Conservation (phyloP, 306 rosid species). For the Mucuna pruriens region DNA sequence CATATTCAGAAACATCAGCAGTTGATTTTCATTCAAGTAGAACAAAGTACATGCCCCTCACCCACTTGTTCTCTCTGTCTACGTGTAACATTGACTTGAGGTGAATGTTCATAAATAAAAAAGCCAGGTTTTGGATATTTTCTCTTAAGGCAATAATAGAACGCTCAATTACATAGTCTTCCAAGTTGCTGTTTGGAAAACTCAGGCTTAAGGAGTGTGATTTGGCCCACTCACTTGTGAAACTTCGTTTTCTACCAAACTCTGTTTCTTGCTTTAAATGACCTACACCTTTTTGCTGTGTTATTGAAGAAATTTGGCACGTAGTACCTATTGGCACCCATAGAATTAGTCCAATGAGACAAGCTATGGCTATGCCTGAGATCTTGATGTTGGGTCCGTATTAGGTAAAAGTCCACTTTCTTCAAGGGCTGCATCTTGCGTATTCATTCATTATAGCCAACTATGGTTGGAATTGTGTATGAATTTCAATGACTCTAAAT, state of each 20-base stretch:
- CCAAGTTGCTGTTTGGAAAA: conserved; percentile 36
- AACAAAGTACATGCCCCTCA: not conserved
- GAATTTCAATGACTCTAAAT: conserved; percentile 38
- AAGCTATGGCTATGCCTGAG: conserved; percentile 36
- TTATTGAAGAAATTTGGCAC: conserved; percentile 1
- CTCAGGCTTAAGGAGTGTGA: conserved; percentile 10
- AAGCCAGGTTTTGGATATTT: conserved; percentile 43
- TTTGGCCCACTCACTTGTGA: conserved; percentile 36
- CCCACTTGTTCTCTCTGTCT: not conserved
- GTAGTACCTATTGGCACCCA: not conserved
- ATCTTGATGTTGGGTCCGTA: conserved; percentile 46
- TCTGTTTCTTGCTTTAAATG: conserved; percentile 36
- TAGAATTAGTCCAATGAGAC: conserved; percentile 35
- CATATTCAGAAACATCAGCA: conserved; percentile 12
- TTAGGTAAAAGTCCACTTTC: conserved; percentile 21
- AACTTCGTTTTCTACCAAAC: conserved; percentile 40
- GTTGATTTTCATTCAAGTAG: conserved; percentile 21
- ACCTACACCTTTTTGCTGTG: not conserved
- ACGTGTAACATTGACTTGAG: conserved; percentile 37
- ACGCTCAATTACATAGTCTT: conserved; percentile 28
- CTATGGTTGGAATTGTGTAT: conserved; percentile 35
- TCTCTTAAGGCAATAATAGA: conserved; percentile 37
- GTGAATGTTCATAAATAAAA: not conserved
- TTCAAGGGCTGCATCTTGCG: conserved; percentile 12
- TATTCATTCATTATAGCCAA: conserved; percentile 26